These are phyloP conservation scores for Penicillium frequentans DNA, from an alignment of 2,329 filamentous ascomycete species.

Conservation along the genomic window DNA sequence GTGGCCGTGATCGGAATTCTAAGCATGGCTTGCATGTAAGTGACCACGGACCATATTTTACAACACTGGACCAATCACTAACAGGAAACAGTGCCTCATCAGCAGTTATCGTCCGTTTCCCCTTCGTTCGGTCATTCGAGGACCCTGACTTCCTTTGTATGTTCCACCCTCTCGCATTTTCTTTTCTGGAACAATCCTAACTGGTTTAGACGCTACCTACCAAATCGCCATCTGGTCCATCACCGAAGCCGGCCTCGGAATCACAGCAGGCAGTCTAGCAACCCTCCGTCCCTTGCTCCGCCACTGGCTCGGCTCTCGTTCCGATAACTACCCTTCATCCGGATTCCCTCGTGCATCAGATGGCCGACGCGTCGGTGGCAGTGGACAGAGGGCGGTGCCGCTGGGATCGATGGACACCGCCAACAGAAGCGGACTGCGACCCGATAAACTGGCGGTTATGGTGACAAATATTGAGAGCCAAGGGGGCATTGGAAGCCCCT, in stretches of 20 bases:
- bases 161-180: slow-evolving; percentile 1
- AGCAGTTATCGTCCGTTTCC: slow-evolving; percentile 47
- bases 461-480: slow-evolving; percentile 32
- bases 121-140: slow-evolving; percentile 39
- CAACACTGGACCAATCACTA: slow-evolving; percentile 8
- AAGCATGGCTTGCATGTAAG: slow-evolving; percentile 55
- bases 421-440: slow-evolving; percentile 21
- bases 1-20: slow-evolving; percentile 54
- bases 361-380: slow-evolving; percentile 18
- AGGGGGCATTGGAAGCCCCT: slow-evolving; percentile 16
- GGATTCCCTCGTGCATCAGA: slow-evolving; percentile 19
- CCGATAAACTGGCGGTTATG: slow-evolving; percentile 31
- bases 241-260: slow-evolving; percentile 37
- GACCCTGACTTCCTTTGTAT: slow-evolving; percentile 38
- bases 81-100: slow-evolving; percentile 40
- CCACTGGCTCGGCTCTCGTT: slow-evolving; percentile 23
- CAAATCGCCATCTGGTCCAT: slow-evolving; percentile 45
- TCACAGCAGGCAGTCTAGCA: slow-evolving; percentile 49
- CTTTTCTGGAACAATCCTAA: neutral
- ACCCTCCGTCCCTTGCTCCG: slow-evolving; percentile 51
- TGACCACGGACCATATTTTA: slow-evolving; percentile 13
- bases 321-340: slow-evolving; percentile 19
- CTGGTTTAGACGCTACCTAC: slow-evolving; percentile 38
- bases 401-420: slow-evolving; percentile 27
- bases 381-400: slow-evolving; percentile 21